Evolutionary conservation across 2,329 filamentous ascomycete species (phyloP), one percentile per base, ranked within the genome.

Genomic region (Lachnellula willkommii): DNA sequence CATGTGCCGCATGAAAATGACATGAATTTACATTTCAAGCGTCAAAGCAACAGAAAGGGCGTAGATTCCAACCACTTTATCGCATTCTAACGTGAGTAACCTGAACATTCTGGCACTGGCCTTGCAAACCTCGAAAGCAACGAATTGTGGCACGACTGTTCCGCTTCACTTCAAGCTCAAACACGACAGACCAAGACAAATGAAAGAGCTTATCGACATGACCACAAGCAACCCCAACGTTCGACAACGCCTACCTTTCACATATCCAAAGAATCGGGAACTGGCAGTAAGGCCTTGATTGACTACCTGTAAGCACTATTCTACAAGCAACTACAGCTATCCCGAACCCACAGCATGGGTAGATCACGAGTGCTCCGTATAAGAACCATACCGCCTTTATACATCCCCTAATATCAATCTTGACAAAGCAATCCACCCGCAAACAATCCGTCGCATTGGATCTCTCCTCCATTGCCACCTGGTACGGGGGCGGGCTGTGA

Each of bases 361-460:
- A 42, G 15, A 15, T n/a, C 39, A 42, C 7, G 17, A 47, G 14
- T 37, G 37, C 53, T 46, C 46, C 32, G 40, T 28, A 51, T 22
- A n/a, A 15, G 39, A 51, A 47, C 40, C 47, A 43, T 24, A 32
- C n/a, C 52, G 45, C 26, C 26, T 55, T 50, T 51, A 46, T 28
- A 40, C 9, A 47, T 55, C 39, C 47, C 37, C 53, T 40, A 55
- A 47, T 50, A 51, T 47, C 53, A 55, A 39, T 39, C 47, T 46
- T 45, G 49, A 28, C 28, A 46, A 51, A 53, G 46, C 50, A 56
- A 46, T 50, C 49, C 50, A 24, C 47, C 39, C 9, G 36, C 50
- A 57, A 53, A 57, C 55, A 28, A 53, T 57, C 51, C 53, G 50
- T 20, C 46, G 54, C 49, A 28, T 50, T 39, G 20, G 35, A 36